These are phyloP conservation scores for Carex myosuroides DNA, from an alignment of 176 grass and related monocot species.

Conservation along the genomic window DNA sequence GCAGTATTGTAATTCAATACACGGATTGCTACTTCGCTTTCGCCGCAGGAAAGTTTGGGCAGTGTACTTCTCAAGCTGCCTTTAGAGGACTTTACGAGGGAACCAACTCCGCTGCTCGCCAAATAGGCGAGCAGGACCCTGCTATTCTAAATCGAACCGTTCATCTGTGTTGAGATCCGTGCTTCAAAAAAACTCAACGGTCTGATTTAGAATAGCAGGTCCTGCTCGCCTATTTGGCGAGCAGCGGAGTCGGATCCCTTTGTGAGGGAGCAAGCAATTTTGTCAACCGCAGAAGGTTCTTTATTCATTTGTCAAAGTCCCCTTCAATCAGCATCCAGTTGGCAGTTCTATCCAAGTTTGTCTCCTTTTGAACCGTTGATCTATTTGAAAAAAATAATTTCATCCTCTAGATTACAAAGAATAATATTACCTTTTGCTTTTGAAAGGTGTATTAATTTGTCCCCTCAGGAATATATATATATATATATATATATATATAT, in stretches of 20 bases:
- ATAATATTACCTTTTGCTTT: not conserved
- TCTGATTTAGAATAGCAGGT: too few species aligned
- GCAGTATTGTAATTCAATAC: not conserved
- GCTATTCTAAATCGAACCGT: too few species aligned
- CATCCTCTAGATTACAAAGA: not conserved
- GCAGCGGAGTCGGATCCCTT: too few species aligned
- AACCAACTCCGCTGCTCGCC: too few species aligned
- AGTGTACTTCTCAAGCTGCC: not conserved
- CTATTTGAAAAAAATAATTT: not conserved
- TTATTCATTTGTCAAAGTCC: not conserved
- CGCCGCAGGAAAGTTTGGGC: not conserved
- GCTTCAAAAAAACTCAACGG: too few species aligned
- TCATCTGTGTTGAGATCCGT: too few species aligned
- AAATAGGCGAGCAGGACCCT: too few species aligned
- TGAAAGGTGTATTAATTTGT: not conserved
- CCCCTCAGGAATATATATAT: too few species aligned
- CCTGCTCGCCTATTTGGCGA: too few species aligned
- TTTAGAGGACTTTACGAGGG: not conserved
- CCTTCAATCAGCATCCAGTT: slow-evolving; percentile 5
- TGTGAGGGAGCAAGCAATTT: not conserved
- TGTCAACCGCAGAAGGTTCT: not conserved
- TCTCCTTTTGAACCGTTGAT: not conserved
- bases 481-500: too few species aligned
- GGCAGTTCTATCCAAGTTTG: not conserved
- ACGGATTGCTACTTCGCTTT: not conserved